Percentiles rank a stretch among this genome's conserved stretches.
Conservation (phyloP, 371 early-diverging fungal genomes). For the Mortierella sp. region DNA sequence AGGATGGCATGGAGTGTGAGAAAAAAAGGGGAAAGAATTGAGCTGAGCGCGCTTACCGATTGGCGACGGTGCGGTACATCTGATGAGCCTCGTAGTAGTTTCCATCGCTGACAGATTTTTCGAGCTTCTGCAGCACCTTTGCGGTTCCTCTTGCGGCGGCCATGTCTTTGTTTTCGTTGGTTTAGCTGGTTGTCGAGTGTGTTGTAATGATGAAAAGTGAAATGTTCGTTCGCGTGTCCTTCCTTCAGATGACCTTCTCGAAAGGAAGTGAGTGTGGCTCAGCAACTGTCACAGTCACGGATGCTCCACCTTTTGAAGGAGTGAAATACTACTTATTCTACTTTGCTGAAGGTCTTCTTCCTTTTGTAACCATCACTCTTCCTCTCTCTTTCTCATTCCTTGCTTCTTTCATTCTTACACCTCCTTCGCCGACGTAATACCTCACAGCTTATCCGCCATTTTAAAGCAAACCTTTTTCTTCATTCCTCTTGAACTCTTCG, state of each 20-base stretch:
- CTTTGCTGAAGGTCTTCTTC: background rate
- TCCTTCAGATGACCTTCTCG: background rate
- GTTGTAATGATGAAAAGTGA: conserved; percentile 27
- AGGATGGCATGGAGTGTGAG: background rate
- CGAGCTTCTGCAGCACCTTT: conserved; percentile 78
- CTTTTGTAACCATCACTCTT: background rate
- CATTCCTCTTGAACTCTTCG: background rate
- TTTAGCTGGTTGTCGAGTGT: background rate
- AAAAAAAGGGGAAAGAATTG: background rate
- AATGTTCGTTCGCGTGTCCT: background rate
- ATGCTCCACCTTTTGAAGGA: background rate
- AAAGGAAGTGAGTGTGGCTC: background rate
- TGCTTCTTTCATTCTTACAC: background rate
- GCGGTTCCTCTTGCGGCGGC: conserved; percentile 75
- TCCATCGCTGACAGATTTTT: conserved; percentile 79
- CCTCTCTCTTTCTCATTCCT: background rate
- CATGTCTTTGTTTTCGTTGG: conserved; percentile 13
- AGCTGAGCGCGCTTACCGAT: conserved; percentile 70
- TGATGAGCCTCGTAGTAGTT: conserved; percentile 96
- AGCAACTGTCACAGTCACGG: conserved; percentile 2
- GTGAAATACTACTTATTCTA: too few relatives aligned
- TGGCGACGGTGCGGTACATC: conserved; percentile 92
- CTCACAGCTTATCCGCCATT: background rate
- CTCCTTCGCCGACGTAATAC: background rate
- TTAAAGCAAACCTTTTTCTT: background rate